These are phyloP conservation scores for Gossypium sturtianum DNA, from an alignment of 345 rosid genomes.

Conservation along the genomic window DNA sequence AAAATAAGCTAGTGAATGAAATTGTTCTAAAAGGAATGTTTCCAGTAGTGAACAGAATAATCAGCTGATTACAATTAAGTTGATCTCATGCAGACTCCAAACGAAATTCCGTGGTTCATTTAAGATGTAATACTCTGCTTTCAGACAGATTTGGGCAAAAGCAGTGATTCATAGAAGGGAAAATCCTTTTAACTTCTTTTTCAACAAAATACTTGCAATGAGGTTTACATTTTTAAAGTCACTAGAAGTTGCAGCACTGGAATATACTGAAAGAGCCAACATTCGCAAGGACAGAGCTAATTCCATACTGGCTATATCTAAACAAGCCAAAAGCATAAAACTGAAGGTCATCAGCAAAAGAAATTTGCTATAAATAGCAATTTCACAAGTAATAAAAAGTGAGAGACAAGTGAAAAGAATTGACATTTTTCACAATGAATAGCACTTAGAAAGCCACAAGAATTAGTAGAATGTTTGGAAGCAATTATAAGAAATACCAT, in stretches of 20 bases:
- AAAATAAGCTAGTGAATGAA: constrained; percentile 2
- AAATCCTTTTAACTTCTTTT: background rate
- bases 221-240: background rate
- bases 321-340: background rate
- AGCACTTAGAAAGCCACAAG: background rate
- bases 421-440: background rate
- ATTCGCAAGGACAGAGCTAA: background rate
- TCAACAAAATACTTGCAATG: background rate
- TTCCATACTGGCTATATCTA: background rate
- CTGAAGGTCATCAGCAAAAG: background rate
- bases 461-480: background rate
- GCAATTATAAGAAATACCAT: constrained; percentile 44
- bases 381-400: background rate
- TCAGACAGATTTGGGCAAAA: background rate
- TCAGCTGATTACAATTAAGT: background rate
- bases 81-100: background rate
- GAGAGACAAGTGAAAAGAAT: background rate
- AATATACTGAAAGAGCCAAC: background rate
- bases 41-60: background rate
- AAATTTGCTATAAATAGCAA: background rate
- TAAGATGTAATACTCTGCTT: background rate
- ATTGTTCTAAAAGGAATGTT: background rate
- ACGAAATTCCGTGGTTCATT: background rate
- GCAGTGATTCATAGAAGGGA: background rate
- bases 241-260: background rate